Conservation (phyloP, 345 rosid species). For the Euphorbia peplus region DNA sequence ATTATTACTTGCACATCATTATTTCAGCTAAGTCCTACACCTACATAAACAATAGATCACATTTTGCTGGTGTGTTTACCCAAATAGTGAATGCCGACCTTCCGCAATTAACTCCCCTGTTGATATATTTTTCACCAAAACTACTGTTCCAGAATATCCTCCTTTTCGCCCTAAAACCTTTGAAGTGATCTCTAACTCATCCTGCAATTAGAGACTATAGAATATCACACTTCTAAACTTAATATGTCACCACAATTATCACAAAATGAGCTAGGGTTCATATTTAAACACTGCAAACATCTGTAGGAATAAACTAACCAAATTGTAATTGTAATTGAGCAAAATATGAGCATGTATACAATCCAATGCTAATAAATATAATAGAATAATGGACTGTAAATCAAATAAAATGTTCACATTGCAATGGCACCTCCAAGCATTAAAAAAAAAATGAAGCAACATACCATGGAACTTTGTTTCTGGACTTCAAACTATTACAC, state of each 20-base stretch:
- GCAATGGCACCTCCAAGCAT: too few relatives aligned
- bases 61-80: slow-evolving; percentile 64
- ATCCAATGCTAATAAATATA: neutral
- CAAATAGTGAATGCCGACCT: slow-evolving; percentile 89
- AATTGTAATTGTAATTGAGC: neutral
- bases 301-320: neutral
- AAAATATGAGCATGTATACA: neutral
- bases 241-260: neutral
- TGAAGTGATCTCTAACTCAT: slow-evolving; percentile 75
- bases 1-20: neutral
- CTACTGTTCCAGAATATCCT: slow-evolving; percentile 59
- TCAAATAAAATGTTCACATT: neutral
- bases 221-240: neutral
- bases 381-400: neutral
- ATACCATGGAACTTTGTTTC: too few relatives aligned
- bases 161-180: slow-evolving; percentile 69
- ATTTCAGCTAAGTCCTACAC: neutral
- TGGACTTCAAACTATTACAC: too few relatives aligned
- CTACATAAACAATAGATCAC: slow-evolving; percentile 24
- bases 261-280: neutral
- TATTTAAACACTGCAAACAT: neutral
- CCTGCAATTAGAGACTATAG: slow-evolving; percentile 39
- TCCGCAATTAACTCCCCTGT: slow-evolving; percentile 85
- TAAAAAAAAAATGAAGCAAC: too few relatives aligned
- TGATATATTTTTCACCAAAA: slow-evolving; percentile 61